phyloP scores from a whole-genome alignment of 352 stramenopile genomes.

The Phytophthora colocasiae region DNA sequence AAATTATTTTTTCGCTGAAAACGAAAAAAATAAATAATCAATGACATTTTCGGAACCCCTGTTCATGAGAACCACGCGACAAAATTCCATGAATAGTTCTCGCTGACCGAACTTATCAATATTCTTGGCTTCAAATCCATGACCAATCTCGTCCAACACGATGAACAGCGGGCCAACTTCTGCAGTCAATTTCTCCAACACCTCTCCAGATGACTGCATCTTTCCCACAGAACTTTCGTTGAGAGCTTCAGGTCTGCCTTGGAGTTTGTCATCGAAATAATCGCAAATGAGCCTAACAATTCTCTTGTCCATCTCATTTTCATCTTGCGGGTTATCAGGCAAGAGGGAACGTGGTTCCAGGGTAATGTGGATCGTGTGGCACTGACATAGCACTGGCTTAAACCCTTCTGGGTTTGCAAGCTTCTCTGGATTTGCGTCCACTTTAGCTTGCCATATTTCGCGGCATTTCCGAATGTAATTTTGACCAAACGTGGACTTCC shows the following conservation, averaged over 20 bases:
- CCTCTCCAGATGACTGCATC: neutral
- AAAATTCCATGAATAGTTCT: conserved; percentile 1
- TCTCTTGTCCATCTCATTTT: no score
- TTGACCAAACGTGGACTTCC: conserved; percentile 17
- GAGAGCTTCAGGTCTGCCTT: no score
- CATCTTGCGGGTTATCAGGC: no score
- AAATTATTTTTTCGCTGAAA: no score
- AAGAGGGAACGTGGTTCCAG: no score
- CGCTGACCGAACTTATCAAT: neutral
- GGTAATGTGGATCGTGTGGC: no score
- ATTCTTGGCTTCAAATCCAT: neutral
- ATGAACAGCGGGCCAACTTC: conserved; percentile 38
- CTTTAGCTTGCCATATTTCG: neutral
- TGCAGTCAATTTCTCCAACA: conserved; percentile 10
- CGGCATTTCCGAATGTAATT: conserved; percentile 23
- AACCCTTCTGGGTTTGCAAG: neutral
- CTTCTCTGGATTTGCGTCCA: neutral
- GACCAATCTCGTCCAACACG: conserved; percentile 24
- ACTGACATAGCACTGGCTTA: no score
- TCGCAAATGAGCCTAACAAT: no score
- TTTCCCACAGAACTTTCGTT: no score
- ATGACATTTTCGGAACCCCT: no score
- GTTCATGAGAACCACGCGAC: neutral
- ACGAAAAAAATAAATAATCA: no score
- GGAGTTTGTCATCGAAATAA: no score